Evolutionary conservation across 805 yeast species (phyloP).

Genomic region (Komagataella ulmi): DNA sequence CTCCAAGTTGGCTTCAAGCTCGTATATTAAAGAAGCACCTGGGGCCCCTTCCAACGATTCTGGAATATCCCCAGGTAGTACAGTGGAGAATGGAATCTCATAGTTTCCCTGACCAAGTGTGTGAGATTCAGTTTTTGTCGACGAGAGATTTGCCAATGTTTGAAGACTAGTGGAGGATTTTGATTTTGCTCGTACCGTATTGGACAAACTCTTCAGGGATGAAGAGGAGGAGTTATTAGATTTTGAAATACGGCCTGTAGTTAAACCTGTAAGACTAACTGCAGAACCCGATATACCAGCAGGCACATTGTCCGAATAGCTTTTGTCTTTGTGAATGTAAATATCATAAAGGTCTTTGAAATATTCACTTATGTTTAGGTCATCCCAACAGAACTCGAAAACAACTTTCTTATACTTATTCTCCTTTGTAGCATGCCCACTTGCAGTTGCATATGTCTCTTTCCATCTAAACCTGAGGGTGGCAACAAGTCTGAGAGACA

Average conservation of each 20-base stretch:
- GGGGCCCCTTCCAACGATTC: constrained; percentile 89
- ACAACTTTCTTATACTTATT: constrained; percentile 43
- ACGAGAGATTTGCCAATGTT: constrained; percentile 6
- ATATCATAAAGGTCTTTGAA: constrained; percentile 6
- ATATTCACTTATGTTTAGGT: constrained; percentile 36
- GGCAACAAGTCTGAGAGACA: constrained; percentile 54
- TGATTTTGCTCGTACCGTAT: constrained; percentile 13
- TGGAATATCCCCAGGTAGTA: constrained; percentile 72
- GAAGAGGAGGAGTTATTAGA: constrained; percentile 28
- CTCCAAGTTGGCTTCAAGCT: constrained; percentile 69
- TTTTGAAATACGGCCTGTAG: constrained; percentile 17
- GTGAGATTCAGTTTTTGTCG: constrained; percentile 17
- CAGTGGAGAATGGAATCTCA: constrained; percentile 78
- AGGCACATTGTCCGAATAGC: not conserved
- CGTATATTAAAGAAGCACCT: constrained; percentile 61
- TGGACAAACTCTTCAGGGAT: constrained; percentile 23
- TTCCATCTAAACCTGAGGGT: constrained; percentile 55
- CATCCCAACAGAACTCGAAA: constrained; percentile 73
- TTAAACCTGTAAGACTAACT: constrained; percentile 11
- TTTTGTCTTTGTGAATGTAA: not conserved
- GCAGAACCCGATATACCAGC: constrained; percentile 1
- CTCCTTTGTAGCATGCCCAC: constrained; percentile 30
- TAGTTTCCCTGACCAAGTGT: constrained; percentile 63
- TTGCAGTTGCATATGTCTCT: constrained; percentile 33
- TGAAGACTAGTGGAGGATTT: constrained; percentile 21